Percentiles rank a stretch among this genome's conserved stretches.
phyloP scores from a whole-genome alignment of 352 stramenopile species.

The Pythium rishiriense region DNA sequence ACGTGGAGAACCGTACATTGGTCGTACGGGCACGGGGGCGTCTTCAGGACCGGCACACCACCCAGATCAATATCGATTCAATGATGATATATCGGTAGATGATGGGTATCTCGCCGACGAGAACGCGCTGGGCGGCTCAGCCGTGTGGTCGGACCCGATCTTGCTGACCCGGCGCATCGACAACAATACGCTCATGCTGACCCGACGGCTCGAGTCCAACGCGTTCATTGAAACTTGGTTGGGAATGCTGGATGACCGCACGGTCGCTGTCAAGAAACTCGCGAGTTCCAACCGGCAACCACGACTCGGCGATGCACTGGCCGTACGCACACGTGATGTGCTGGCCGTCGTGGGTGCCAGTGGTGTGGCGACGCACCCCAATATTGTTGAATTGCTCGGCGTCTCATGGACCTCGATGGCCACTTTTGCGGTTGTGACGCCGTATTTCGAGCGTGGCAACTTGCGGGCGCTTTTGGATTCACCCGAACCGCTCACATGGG shows the following conservation, averaged over 20 bases:
- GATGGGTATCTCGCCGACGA: neutral
- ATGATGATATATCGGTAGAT: too few relatives aligned
- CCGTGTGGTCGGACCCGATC: neutral
- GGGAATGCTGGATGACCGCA: neutral
- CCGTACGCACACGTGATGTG: neutral
- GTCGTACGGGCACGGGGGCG: too few relatives aligned
- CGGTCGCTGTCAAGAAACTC: neutral
- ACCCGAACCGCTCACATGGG: constrained; percentile 16
- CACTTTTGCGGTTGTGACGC: constrained; percentile 15
- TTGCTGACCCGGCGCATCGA: too few relatives aligned
- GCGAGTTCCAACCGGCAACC: neutral
- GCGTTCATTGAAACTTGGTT: neutral
- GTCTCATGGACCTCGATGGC: constrained; percentile 23
- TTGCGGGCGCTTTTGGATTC: constrained; percentile 19
- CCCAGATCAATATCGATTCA: too few relatives aligned
- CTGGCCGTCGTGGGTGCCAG: neutral
- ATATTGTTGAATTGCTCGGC: constrained; percentile 28
- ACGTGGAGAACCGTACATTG: too few relatives aligned
- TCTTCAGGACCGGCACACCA: too few relatives aligned
- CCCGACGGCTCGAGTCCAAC: too few relatives aligned
- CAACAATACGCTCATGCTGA: too few relatives aligned
- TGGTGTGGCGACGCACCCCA: constrained; percentile 11
- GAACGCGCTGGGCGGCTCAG: neutral
- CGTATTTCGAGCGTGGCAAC: constrained; percentile 27
- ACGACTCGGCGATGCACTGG: neutral